Evolutionary conservation across 768 basidiomycete genomes (phyloP).

Genomic region (Paxillus involutus): DNA sequence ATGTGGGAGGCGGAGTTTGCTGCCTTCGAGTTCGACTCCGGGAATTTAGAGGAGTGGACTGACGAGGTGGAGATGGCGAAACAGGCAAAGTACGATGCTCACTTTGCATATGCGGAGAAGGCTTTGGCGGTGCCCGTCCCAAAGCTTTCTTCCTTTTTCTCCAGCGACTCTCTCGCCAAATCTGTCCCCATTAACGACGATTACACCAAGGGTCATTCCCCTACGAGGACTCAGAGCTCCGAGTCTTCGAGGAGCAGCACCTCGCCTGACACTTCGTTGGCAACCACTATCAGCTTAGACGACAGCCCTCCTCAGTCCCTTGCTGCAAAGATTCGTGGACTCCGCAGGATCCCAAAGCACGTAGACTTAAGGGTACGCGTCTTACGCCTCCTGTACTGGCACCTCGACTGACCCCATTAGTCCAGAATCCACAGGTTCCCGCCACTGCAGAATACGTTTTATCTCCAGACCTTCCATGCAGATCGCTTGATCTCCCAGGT

Average conservation of each 20-base stretch:
- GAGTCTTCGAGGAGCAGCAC: not conserved
- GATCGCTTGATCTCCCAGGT: not conserved
- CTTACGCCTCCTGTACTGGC: not conserved
- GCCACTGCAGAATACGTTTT: not conserved
- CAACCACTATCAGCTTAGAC: conserved; percentile 16
- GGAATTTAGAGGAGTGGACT: conserved; percentile 13
- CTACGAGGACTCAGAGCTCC: not conserved
- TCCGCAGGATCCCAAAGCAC: conserved; percentile 16
- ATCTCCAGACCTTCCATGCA: not conserved
- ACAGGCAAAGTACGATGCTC: conserved; percentile 9
- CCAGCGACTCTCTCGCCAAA: not conserved
- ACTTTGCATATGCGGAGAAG: conserved; percentile 12
- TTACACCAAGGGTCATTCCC: not conserved
- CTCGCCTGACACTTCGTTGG: conserved; percentile 14
- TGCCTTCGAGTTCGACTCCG: conserved; percentile 8
- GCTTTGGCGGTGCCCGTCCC: conserved; percentile 11
- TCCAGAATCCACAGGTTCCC: not conserved
- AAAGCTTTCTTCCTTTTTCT: conserved; percentile 2
- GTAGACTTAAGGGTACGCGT: conserved; percentile 19
- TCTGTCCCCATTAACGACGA: not conserved
- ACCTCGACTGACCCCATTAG: not conserved
- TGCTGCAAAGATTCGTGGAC: not conserved
- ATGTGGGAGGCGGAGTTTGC: conserved; percentile 7
- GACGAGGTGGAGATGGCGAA: conserved; percentile 12
- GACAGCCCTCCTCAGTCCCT: not conserved